These are phyloP conservation scores for Globisporangium abappressorium DNA, from an alignment of 352 stramenopile genomes.

Conservation along the genomic window DNA sequence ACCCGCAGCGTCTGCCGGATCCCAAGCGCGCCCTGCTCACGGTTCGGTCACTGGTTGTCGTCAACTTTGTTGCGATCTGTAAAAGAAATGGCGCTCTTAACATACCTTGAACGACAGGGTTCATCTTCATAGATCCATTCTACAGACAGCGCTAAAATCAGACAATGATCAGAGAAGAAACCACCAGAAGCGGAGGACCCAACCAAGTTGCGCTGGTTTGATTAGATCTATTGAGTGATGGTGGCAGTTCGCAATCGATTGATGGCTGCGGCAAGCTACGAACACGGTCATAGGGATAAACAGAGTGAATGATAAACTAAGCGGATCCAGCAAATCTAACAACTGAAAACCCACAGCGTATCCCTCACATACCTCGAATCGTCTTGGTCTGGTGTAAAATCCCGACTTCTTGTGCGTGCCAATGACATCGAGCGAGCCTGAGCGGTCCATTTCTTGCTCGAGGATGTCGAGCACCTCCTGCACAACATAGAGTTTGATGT, in stretches of 20 bases:
- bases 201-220: not conserved
- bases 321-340: not conserved
- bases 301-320: conserved; percentile 10
- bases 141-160: too few species aligned
- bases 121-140: too few species aligned
- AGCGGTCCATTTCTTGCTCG: conserved; percentile 63
- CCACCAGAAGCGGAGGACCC: not conserved
- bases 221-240: conserved; percentile 53
- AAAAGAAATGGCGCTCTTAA: too few species aligned
- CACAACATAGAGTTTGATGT: not conserved
- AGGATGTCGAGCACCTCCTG: conserved; percentile 64
- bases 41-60: too few species aligned
- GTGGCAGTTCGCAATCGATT: conserved; percentile 80
- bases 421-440: conserved; percentile 62
- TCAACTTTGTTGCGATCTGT: too few species aligned
- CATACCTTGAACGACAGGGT: too few species aligned
- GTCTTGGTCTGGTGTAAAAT: conserved; percentile 75
- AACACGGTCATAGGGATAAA: conserved; percentile 6
- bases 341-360: not conserved
- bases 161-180: not conserved
- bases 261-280: conserved; percentile 82
- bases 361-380: conserved; percentile 62
- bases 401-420: conserved; percentile 53
- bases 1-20: too few species aligned
- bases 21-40: too few species aligned